These are phyloP conservation scores for Claviceps paspali DNA, from an alignment of 2,329 filamentous ascomycete species.

Conservation along the genomic window DNA sequence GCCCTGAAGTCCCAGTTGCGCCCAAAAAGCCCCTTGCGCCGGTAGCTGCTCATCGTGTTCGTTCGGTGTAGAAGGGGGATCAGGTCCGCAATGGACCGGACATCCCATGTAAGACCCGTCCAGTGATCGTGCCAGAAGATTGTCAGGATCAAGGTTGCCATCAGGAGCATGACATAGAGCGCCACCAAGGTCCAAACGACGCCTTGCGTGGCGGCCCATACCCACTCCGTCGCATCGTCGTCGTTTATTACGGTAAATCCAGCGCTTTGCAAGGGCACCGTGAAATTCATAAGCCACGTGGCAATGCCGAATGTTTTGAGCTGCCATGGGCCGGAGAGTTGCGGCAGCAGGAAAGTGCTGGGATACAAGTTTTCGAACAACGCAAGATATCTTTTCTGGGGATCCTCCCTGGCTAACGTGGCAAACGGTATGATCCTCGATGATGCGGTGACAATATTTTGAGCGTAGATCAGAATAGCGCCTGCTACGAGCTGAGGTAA, in stretches of 20 bases:
- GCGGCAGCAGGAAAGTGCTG: constrained; percentile 48
- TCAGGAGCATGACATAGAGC: constrained; percentile 53
- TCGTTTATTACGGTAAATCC: constrained; percentile 52
- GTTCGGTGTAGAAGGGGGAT: constrained; percentile 64
- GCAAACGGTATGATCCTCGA: constrained; percentile 65
- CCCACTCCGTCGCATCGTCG: constrained; percentile 41
- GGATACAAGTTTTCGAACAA: constrained; percentile 57
- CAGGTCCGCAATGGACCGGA: constrained; percentile 66
- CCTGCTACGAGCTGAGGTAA: constrained; percentile 65
- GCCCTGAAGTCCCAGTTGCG: constrained; percentile 35
- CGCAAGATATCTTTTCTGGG: constrained; percentile 43
- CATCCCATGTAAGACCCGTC: constrained; percentile 76
- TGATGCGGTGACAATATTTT: constrained; percentile 59
- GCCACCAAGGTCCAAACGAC: constrained; percentile 65
- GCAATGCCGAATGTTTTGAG: constrained; percentile 51
- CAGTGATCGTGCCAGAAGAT: constrained; percentile 47
- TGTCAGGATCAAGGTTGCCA: constrained; percentile 37
- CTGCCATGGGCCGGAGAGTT: constrained; percentile 45
- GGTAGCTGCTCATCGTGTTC: constrained; percentile 61
- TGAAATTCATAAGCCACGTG: constrained; percentile 67
- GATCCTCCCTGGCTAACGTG: constrained; percentile 53
- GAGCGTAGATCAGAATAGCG: constrained; percentile 58
- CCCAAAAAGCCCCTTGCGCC: constrained; percentile 44
- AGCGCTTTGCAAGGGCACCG: constrained; percentile 66
- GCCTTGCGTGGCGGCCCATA: constrained; percentile 65